Base-by-base conservation (phyloP, 768 basidiomycete genomes). In the Suillus variegatus region DNA sequence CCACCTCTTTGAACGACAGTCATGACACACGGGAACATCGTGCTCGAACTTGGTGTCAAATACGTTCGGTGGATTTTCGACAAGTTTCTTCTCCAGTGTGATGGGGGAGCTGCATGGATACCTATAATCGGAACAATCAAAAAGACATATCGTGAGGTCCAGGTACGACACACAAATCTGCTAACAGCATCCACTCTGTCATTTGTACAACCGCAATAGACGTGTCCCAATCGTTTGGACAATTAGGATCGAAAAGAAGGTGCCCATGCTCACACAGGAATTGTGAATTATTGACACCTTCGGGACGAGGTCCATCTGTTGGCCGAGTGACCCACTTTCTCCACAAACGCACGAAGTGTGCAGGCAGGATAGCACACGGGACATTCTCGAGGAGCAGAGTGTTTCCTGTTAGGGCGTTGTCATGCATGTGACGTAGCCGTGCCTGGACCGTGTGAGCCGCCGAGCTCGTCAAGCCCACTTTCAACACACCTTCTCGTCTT, bases 401-500 rank as follows among this genome's bases (percentile, higher is more conserved):
- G 65, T 81, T 80, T 60, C 80, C 82, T 65, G 76, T 82, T 60
- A 86, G 71, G 61, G 82, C 76, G 66, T 83, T 82, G 66, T 90
- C 86, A 66, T 86, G 80, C 82, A 92, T 85, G 69, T 85, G 82
- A 67, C 83, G 86, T 60, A 93, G 80, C 70, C 80, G 85, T 43
- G 85, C 87, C 91, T 93, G 66, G 44, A 61, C 66, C 60, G 60
- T 54, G 28, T 46, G 56, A 66, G 38, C n/a, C 36, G 9, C 22
- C 71, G 67, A 63, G 22, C 61, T 41, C 35, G 13, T 32, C 47
- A 36, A 20, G 16, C 46, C 44, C n/a, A 64, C 61, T 56, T 46
- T 64, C 51, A 56, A 58, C 64, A 36, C 62, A 89, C 93, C 87
- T 92, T 93, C 77, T 94, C 93, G 22, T 90, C 87, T 72, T 93